A percentile compares a stretch with the other conserved stretches of the same genome.
Evolutionary conservation across 306 rosid species (phyloP).

Genomic region (Sindora glabra): DNA sequence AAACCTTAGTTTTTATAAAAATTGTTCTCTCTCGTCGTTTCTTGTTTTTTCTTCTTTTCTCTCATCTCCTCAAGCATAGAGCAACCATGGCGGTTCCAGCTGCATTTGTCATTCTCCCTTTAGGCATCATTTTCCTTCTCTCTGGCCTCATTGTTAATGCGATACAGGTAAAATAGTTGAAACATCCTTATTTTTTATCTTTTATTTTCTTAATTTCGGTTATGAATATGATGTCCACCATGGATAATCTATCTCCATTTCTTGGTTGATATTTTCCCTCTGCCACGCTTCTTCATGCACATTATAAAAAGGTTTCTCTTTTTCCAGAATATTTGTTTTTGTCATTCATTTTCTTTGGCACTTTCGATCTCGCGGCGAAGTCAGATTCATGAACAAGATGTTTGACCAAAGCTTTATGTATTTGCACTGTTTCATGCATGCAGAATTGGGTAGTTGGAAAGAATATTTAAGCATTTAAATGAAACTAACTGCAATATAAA

Average conservation of each 20-base stretch:
- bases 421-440: background rate
- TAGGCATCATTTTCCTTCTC: slow-evolving; percentile 61
- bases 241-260: background rate
- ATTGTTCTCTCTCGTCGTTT: no score
- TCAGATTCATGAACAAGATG: background rate
- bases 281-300: background rate
- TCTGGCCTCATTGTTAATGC: slow-evolving; percentile 72
- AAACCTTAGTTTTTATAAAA: no score
- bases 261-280: background rate
- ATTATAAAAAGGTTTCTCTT: background rate
- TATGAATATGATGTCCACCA: no score
- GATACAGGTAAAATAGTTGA: slow-evolving; percentile 41
- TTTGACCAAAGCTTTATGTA: background rate
- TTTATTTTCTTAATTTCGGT: background rate
- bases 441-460: no score
- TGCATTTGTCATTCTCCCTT: slow-evolving; percentile 50
- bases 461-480: no score
- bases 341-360: background rate
- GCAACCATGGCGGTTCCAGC: slow-evolving; percentile 69
- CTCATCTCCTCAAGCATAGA: no score
- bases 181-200: background rate
- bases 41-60: no score
- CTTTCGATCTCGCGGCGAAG: background rate
- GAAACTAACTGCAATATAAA: no score
- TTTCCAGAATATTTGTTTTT: background rate